These are phyloP conservation scores for Crithidia bombi DNA, from an alignment of 208 protist species.

Conservation along the genomic window DNA sequence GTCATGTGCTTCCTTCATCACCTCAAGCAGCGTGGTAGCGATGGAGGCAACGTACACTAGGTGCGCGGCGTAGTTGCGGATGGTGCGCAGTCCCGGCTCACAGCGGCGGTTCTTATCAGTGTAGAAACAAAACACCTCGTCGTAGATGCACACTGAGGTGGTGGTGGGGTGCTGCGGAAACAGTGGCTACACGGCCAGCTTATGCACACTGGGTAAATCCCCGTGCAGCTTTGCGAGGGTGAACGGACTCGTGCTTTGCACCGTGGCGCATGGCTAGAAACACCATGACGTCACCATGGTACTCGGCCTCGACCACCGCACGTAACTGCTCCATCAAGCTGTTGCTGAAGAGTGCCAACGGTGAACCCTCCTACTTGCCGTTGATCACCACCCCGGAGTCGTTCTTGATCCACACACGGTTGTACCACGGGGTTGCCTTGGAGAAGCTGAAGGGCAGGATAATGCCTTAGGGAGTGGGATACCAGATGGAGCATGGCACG, in stretches of 20 bases:
- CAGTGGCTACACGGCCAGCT: constrained; percentile 46
- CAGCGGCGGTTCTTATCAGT: constrained; percentile 18
- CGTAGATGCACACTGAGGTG: constrained; percentile 38
- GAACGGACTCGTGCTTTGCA: constrained; percentile 12
- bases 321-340: constrained; percentile 3
- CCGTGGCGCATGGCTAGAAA: constrained; percentile 35
- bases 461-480: constrained; percentile 47
- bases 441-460: constrained; percentile 42
- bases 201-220: constrained; percentile 10
- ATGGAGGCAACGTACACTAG: constrained; percentile 44
- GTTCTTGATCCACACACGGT: constrained; percentile 37
- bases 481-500: constrained; percentile 37
- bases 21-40: constrained; percentile 9
- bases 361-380: constrained; percentile 13
- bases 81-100: constrained; percentile 39
- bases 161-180: constrained; percentile 61
- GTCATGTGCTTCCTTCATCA: constrained; percentile 16
- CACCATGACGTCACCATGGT: constrained; percentile 15
- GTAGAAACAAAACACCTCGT: constrained; percentile 46
- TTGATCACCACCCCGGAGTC: constrained; percentile 13
- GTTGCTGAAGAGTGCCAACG: constrained; percentile 9
- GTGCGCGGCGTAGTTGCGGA: constrained; percentile 43
- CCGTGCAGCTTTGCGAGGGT: constrained; percentile 20
- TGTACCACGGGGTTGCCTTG: constrained; percentile 27
- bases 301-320: not conserved